Percentiles rank a stretch among this genome's conserved stretches.
phyloP scores from a whole-genome alignment of 108 stramenopile species.

The Cyclotella choctawhatcheeana region DNA sequence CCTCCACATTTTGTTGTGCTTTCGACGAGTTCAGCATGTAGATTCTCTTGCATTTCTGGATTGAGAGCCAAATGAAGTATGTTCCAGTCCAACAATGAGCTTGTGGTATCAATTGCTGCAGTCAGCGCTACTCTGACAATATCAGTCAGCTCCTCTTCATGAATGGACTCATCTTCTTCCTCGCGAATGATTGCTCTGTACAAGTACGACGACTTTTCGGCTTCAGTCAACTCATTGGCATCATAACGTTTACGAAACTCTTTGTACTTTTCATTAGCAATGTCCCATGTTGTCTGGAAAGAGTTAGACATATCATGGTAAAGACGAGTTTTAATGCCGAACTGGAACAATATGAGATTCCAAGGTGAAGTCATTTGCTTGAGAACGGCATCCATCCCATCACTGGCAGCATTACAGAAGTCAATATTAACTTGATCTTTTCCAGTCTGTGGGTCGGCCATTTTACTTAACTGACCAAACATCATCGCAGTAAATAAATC shows the following conservation, averaged over 20 bases:
- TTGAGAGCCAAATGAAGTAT: constrained; percentile 38
- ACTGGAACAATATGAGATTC: constrained; percentile 1
- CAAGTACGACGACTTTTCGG: constrained; percentile 35
- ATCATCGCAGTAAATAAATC: constrained; percentile 45
- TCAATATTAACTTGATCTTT: constrained; percentile 23
- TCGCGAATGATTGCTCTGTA: constrained; percentile 31
- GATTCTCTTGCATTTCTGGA: constrained; percentile 24
- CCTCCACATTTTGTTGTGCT: constrained; percentile 22
- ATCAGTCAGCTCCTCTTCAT: constrained; percentile 31
- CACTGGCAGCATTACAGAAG: constrained; percentile 21
- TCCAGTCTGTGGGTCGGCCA: constrained; percentile 27
- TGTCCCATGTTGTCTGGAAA: not conserved
- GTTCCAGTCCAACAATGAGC: constrained; percentile 33
- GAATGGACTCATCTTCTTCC: constrained; percentile 14
- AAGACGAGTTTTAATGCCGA: constrained; percentile 1
- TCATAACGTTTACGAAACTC: constrained; percentile 11
- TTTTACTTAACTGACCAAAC: constrained; percentile 36
- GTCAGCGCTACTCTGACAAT: constrained; percentile 13
- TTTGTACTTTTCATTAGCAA: constrained; percentile 16
- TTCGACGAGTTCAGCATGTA: constrained; percentile 27
- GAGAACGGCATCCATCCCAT: constrained; percentile 10
- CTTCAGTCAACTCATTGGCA: constrained; percentile 25
- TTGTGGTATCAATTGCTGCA: constrained; percentile 46
- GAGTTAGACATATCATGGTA: constrained; percentile 18
- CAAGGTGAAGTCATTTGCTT: constrained; percentile 16